Base-by-base conservation (phyloP, 2,329 filamentous ascomycete genomes). In the Microdochium trichocladiopsis region DNA sequence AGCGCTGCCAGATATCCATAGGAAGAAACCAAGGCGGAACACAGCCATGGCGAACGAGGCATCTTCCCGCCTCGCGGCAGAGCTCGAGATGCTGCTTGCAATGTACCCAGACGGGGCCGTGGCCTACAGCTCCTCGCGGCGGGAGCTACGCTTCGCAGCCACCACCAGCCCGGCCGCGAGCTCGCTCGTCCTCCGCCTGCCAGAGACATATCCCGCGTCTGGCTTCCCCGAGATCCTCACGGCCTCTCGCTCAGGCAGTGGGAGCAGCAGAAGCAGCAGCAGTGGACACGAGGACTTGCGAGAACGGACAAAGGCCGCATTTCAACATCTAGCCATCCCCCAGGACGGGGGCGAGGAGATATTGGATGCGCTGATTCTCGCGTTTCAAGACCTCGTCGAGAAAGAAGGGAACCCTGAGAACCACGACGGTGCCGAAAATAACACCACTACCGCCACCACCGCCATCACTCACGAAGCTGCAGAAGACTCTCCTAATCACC, bases 91-190 rank as follows among this genome's bases (percentile, higher is more conserved):
- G 3, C 47, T 55, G 3, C 12, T 8, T 5, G 51, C 53, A 10
- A 55, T 60, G 57, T 60, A 60, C 31, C 58, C 59, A 12, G 56
- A 58, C 16, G 48, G 60, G 8, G 53, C 47, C 41, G 60, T 54
- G 47, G 12, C 6, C 41, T 45, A 45, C 41, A 45, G 57, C 58
- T 5, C 48, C 53, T 4, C 52, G 53, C 23, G 51, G 2, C 55
- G 57, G 11, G 58, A 60, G 50, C 52, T 61, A 22, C 56, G 52
- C 28, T 59, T 59, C 50, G 36, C 11, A 6, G n/a, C 36, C 36
- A 41, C 11, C 49, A 55, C 31, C 28, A 25, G 50, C 14, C 33
- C 23, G 12, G 12, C 37, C 6, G 22, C 51, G 1, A 52, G 54
- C 2, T 47, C 56, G 8, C 48, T 61, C 2, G 28, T 55, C 25